Conservation (phyloP, 2,329 filamentous ascomycete species). For the Apiospora malaysiana region DNA sequence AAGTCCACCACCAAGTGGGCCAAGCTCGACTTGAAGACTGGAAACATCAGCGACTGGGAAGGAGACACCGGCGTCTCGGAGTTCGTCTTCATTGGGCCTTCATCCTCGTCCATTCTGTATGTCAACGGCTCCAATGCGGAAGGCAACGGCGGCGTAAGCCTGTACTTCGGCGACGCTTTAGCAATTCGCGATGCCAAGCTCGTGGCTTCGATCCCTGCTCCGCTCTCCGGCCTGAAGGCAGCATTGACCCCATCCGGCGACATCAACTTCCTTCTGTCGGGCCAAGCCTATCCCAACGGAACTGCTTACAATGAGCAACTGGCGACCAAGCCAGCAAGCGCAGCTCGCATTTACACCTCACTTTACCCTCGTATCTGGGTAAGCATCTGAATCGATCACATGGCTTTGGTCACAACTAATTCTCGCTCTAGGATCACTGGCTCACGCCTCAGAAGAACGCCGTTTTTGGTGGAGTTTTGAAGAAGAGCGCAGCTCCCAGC, state of each 20-base stretch:
- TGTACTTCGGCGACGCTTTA: slow-evolving; percentile 45
- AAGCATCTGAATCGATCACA: slow-evolving; percentile 21
- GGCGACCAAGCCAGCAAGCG: slow-evolving; percentile 51
- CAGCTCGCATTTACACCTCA: slow-evolving; percentile 61
- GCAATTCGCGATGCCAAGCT: slow-evolving; percentile 37
- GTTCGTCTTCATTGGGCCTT: slow-evolving; percentile 58
- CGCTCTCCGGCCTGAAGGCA: slow-evolving; percentile 46
- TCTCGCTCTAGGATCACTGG: slow-evolving; percentile 50
- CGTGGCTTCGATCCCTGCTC: slow-evolving; percentile 44
- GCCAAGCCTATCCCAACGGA: slow-evolving; percentile 62
- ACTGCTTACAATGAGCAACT: slow-evolving; percentile 60
- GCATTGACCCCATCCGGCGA: slow-evolving; percentile 38
- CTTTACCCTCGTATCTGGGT: slow-evolving; percentile 65
- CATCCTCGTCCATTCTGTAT: slow-evolving; percentile 51
- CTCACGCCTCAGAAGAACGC: slow-evolving; percentile 61
- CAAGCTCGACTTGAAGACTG: slow-evolving; percentile 60
- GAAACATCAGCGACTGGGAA: slow-evolving; percentile 58
- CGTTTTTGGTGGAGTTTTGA: slow-evolving; percentile 64
- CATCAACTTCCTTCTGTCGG: slow-evolving; percentile 50
- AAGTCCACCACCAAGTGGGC: slow-evolving; percentile 53
- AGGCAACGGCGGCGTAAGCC: slow-evolving; percentile 45
- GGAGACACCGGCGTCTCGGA: slow-evolving; percentile 61
- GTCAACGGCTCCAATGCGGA: slow-evolving; percentile 55
- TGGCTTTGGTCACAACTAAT: slow-evolving; percentile 22
- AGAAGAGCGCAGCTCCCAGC: slow-evolving; percentile 21